These are phyloP conservation scores for Tuber aestivum DNA, from an alignment of 495 filamentous ascomycete genomes.

Conservation along the genomic window DNA sequence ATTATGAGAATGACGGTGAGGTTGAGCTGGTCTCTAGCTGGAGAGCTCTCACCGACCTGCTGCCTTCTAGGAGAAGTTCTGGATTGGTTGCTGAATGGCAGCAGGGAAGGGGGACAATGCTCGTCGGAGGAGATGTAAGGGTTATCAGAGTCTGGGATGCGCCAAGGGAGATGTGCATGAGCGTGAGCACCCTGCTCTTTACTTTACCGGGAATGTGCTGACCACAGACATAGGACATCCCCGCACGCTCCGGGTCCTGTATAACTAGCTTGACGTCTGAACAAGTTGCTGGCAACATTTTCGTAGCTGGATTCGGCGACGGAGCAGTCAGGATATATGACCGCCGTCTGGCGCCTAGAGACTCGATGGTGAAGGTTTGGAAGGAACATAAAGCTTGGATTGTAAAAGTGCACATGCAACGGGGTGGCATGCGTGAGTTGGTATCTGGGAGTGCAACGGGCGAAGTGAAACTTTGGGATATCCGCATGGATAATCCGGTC, in stretches of 20 bases:
- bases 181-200: conserved; percentile 47
- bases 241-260: conserved; percentile 88
- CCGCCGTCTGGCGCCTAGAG: conserved; percentile 69
- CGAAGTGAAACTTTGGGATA: conserved; percentile 94
- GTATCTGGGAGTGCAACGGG: conserved; percentile 81
- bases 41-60: conserved; percentile 84
- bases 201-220: conserved; percentile 1
- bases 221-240: conserved; percentile 62
- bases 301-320: conserved; percentile 93
- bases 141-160: conserved; percentile 96
- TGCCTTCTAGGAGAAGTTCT: conserved; percentile 85
- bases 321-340: conserved; percentile 95
- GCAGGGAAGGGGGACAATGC: conserved; percentile 85
- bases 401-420: conserved; percentile 92
- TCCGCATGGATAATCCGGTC: conserved; percentile 71
- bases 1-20: conserved; percentile 66
- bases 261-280: conserved; percentile 94
- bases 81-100: conserved; percentile 98
- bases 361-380: conserved; percentile 91
- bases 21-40: conserved; percentile 88
- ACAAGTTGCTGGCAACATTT: conserved; percentile 92
- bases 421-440: conserved; percentile 84
- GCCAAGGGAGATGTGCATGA: conserved; percentile 82
- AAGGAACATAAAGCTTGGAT: conserved; percentile 94
- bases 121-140: conserved; percentile 93